These are phyloP conservation scores for Teratosphaeria viscida DNA, from an alignment of 2,329 filamentous ascomycete genomes.

Conservation along the genomic window DNA sequence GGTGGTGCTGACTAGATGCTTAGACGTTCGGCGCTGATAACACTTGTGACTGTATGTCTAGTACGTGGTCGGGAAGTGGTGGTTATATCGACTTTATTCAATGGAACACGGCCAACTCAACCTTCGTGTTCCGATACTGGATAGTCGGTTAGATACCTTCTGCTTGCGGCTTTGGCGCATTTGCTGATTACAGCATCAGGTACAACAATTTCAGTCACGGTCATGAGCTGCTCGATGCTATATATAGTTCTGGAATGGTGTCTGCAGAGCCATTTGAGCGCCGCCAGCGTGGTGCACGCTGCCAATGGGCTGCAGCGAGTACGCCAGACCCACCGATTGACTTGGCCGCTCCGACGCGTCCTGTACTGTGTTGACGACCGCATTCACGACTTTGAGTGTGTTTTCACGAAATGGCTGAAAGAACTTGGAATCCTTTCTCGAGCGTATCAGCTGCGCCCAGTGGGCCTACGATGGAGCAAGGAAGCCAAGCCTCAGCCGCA, in stretches of 20 bases:
- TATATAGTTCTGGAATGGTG: slow-evolving; percentile 32
- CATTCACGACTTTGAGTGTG: neutral
- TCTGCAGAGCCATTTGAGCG: slow-evolving; percentile 28
- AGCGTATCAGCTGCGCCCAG: neutral
- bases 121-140: slow-evolving; percentile 24
- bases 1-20: neutral
- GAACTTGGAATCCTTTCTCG: neutral
- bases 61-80: slow-evolving; percentile 24
- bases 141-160: neutral
- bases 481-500: neutral
- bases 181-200: slow-evolving; percentile 9
- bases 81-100: slow-evolving; percentile 34
- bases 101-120: slow-evolving; percentile 22
- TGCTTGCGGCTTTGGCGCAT: neutral
- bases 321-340: slow-evolving; percentile 5
- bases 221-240: slow-evolving; percentile 25
- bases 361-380: slow-evolving; percentile 1
- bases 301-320: slow-evolving; percentile 8
- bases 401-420: neutral
- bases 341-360: neutral
- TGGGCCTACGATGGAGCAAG: slow-evolving; percentile 2
- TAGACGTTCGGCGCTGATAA: slow-evolving; percentile 31
- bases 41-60: slow-evolving; percentile 33
- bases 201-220: slow-evolving; percentile 19
- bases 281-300: slow-evolving; percentile 9